Base-by-base conservation (phyloP, 2,329 filamentous ascomycete species). In the Penicillium oxalicum region DNA sequence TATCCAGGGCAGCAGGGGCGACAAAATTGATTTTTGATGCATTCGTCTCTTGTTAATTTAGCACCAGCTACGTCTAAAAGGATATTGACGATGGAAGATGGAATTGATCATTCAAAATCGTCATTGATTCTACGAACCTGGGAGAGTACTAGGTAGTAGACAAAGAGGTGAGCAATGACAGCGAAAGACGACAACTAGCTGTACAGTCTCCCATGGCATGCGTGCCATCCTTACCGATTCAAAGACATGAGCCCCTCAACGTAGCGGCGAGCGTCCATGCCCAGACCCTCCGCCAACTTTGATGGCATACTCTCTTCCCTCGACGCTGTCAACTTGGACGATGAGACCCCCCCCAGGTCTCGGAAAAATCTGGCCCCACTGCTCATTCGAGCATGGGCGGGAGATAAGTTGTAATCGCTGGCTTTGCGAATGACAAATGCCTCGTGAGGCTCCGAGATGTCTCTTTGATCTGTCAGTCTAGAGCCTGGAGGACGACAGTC, bases 391-490 rank as follows among this genome's bases (percentile, higher is more conserved):
- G 54, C 54, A 43, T 71, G 70, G 2, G 58, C 51, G 9, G 64
- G 55, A 0, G 65, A 54, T 1, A 65, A 59, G 35, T 57, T 54
- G 40, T 71, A 63, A 51, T 76, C 73, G 41, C 67, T 72, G 32
- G 72, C 66, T 61, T 69, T 73, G 33, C 73, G 67, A 47, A 76
- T 61, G n/a, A 76, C 55, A 48, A 75, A 73, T 2, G 72, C 73
- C 60, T 75, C 72, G 34, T 69, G 70, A 1, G 52, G 48, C 13
- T 40, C 34, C 13, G 41, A 18, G 39, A 11, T 12, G 33, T 7
- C 47, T 13, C 12, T 24, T 36, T 26, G 32, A 37, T 3, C 1
- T 7, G 25, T 9, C 5, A n/a, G 18, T 12, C 7, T n/a, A 8
- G 12, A n/a, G 25, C n/a, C 12, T 13, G 44, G 40, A 24, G 18